Evolutionary conservation across 148 eudicot species (phyloP).

Genomic region (Chenopodium album): DNA sequence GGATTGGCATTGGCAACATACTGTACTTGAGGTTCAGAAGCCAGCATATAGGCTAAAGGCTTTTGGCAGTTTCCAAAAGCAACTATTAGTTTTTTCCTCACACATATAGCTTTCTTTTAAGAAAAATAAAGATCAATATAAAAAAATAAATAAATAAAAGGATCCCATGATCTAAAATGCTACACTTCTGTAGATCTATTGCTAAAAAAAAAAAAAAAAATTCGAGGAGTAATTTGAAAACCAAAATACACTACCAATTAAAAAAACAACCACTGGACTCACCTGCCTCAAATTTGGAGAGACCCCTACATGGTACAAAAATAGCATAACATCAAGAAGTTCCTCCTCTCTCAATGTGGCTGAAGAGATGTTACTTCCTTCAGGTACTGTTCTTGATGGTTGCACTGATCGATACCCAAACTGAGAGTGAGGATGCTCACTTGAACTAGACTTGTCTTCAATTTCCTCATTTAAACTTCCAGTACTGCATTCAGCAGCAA

Average conservation of each 20-base stretch:
- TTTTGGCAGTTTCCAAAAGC: not conserved
- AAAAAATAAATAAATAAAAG: too few relatives aligned
- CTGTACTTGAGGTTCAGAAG: not conserved
- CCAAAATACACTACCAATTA: not conserved
- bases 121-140: too few relatives aligned
- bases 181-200: not conserved
- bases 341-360: conserved; percentile 85
- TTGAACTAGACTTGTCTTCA: conserved; percentile 83
- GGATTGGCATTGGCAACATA: not conserved
- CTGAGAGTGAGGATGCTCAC: conserved; percentile 75
- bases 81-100: not conserved
- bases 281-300: conserved; percentile 96
- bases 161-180: not conserved
- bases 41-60: not conserved
- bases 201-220: not conserved
- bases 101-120: not conserved
- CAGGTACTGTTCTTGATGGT: conserved; percentile 51
- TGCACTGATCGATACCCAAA: conserved; percentile 70
- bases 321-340: conserved; percentile 84
- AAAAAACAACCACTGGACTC: not conserved
- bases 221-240: not conserved
- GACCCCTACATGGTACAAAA: conserved; percentile 82
- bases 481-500: conserved; percentile 71
- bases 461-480: conserved; percentile 86
- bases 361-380: conserved; percentile 56